Percentiles rank a stretch among this genome's conserved stretches.
These are phyloP conservation scores for Globisporangium paroecandrum DNA, from an alignment of 352 stramenopile species.

Conservation along the genomic window DNA sequence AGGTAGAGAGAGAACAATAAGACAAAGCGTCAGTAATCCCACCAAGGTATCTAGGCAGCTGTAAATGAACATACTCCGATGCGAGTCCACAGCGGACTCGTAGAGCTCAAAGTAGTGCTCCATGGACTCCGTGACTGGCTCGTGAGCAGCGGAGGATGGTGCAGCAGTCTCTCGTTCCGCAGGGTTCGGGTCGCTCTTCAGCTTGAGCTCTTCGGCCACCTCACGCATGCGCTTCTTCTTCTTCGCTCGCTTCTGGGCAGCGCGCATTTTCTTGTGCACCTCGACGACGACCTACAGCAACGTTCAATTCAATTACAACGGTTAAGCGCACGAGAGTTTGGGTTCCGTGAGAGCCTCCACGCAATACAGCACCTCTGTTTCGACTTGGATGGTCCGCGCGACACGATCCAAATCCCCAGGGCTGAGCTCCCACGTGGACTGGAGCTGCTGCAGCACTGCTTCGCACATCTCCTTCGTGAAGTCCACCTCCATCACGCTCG, in stretches of 20 bases:
- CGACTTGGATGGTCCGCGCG: constrained; percentile 57
- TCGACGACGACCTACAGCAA: constrained; percentile 44
- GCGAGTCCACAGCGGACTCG: constrained; percentile 59
- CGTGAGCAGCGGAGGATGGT: neutral
- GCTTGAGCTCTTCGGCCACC: constrained; percentile 12
- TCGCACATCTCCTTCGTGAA: constrained; percentile 76
- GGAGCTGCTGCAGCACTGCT: constrained; percentile 54
- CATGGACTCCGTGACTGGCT: constrained; percentile 21
- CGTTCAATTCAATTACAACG: neutral
- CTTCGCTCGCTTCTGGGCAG: constrained; percentile 31
- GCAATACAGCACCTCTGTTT: constrained; percentile 29
- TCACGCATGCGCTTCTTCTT: constrained; percentile 34
- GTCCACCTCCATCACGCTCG: constrained; percentile 64
- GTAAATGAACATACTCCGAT: constrained; percentile 44
- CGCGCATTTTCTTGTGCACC: constrained; percentile 56
- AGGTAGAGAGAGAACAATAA: neutral
- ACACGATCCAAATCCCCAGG: constrained; percentile 53
- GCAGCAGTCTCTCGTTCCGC: neutral
- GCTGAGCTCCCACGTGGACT: constrained; percentile 70
- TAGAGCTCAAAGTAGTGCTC: constrained; percentile 52
- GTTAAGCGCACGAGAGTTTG: neutral
- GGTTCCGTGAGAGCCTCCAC: neutral
- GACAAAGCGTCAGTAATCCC: neutral
- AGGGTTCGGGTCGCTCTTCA: constrained; percentile 5
- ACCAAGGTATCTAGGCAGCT: neutral